Evolutionary conservation across 2,329 filamentous ascomycete genomes (phyloP).

Genomic region (Cladosporium austrohemisphaericum): DNA sequence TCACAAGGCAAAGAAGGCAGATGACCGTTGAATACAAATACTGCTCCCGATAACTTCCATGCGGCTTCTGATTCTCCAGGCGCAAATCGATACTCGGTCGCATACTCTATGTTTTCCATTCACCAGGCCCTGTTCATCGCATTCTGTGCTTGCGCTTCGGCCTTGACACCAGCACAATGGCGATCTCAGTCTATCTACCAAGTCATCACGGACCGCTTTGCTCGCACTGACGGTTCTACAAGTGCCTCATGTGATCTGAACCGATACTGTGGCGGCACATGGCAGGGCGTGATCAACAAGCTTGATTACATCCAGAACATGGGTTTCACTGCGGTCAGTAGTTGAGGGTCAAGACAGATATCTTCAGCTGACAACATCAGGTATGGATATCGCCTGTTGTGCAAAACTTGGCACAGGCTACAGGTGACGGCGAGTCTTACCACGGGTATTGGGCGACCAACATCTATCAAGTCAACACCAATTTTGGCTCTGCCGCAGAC

Average conservation of each 20-base stretch:
- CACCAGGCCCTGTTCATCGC: background rate
- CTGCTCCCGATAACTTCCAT: background rate
- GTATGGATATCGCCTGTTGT: conserved; percentile 36
- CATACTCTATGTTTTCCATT: background rate
- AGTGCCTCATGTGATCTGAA: conserved; percentile 41
- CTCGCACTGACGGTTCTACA: conserved; percentile 45
- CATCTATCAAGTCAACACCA: conserved; percentile 40
- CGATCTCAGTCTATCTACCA: conserved; percentile 50
- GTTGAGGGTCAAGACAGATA: background rate
- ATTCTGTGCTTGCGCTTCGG: conserved; percentile 13
- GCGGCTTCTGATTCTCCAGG: background rate
- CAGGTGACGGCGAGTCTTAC: conserved; percentile 34
- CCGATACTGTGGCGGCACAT: conserved; percentile 37
- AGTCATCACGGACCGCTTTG: conserved; percentile 55
- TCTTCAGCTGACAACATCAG: background rate
- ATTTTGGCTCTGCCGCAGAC: conserved; percentile 43
- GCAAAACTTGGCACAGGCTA: conserved; percentile 25
- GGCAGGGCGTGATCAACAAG: conserved; percentile 35
- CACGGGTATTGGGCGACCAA: conserved; percentile 45
- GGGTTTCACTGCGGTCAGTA: conserved; percentile 32
- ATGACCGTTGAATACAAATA: conserved; percentile 1
- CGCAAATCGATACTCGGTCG: background rate
- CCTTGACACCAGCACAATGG: conserved; percentile 35
- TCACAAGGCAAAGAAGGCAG: background rate
- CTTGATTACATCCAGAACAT: conserved; percentile 43